Evolutionary conservation across 2,329 filamentous ascomycete genomes (phyloP), one percentile per base, ranked within the genome.

Genomic region (Xylariaceae sp.): DNA sequence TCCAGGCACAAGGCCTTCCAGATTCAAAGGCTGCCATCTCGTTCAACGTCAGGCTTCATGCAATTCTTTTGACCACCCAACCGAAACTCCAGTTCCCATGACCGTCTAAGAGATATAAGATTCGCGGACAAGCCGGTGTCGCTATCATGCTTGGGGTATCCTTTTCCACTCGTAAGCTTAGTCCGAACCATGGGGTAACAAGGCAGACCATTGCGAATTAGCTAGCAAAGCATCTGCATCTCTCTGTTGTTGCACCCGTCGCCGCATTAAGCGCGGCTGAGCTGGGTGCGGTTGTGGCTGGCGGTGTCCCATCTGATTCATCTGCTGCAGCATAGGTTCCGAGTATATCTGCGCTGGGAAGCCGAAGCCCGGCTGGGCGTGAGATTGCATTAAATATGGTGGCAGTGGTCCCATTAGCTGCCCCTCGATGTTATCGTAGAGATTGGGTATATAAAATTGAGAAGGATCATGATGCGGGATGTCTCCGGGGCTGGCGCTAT

Each of bases 401-500:
- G 89, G 88, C 40, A 91, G 79, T 1, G 88, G 84, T 0, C 85
- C 87, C 55, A 90, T 84, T 12, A 92, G 78, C 61, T 91, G 88
- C 18, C 88, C 89, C 66, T 92, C 89, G 48, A 90, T 83, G 51
- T 89, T 87, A 60, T 88, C 86, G 59, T 83, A 81, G 4, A 81
- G 71, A 19, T 75, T 76, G 2, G 80, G 76, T 57, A 84, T 77
- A 69, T 80, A 83, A 60, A 82, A 82, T 46, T 77, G 75, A 54
- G 76, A 71, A 32, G 68, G 61, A 21, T 75, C 71, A 29, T 71
- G 70, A 26, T 71, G 67, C 40, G 70, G 66, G 12, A 72, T 58
- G 16, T 65, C 64, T 26, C 68, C 65, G 2, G 70, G 61, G 20
- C 71, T 70, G 20, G 67, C 67, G 43, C 70, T 66, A 40, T 67